Evolutionary conservation across 768 basidiomycete species (phyloP).

Genomic region (Nevesoporus exiguus): DNA sequence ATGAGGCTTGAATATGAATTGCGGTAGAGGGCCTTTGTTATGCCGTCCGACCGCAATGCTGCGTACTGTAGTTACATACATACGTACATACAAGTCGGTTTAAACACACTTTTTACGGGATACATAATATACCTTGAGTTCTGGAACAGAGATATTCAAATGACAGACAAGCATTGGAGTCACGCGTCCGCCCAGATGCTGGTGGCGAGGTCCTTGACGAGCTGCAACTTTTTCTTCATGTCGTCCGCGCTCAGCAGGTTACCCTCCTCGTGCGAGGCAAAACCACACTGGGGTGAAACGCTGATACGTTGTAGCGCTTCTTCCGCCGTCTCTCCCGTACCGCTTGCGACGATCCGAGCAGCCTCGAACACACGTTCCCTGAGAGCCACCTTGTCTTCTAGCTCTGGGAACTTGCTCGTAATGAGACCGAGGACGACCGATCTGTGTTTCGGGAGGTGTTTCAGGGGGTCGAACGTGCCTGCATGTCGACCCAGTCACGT

Average conservation of each 20-base stretch:
- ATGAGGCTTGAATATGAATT: no score
- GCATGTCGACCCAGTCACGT: neutral
- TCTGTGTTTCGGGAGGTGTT: constrained; percentile 34
- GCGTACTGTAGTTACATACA: no score
- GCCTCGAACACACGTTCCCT: constrained; percentile 41
- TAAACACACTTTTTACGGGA: no score
- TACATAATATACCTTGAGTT: no score
- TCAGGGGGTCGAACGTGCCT: constrained; percentile 34
- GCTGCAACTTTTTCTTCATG: constrained; percentile 28
- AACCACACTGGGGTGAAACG: constrained; percentile 51
- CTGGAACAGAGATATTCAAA: no score
- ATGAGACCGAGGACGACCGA: constrained; percentile 41
- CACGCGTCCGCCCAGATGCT: constrained; percentile 34
- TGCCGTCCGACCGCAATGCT: no score
- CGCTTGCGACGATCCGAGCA: constrained; percentile 40
- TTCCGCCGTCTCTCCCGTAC: constrained; percentile 35
- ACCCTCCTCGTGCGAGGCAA: constrained; percentile 45
- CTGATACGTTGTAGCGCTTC: constrained; percentile 39
- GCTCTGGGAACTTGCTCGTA: constrained; percentile 40
- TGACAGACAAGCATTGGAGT: no score
- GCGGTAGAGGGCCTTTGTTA: no score
- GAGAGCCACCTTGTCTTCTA: constrained; percentile 42
- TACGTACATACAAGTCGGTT: no score
- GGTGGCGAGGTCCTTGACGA: constrained; percentile 35
- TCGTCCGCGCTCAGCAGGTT: constrained; percentile 39